Evolutionary conservation across 2,329 filamentous ascomycete species (phyloP), one percentile per base, ranked within the genome.

Genomic region (Penicillium brasilianum): DNA sequence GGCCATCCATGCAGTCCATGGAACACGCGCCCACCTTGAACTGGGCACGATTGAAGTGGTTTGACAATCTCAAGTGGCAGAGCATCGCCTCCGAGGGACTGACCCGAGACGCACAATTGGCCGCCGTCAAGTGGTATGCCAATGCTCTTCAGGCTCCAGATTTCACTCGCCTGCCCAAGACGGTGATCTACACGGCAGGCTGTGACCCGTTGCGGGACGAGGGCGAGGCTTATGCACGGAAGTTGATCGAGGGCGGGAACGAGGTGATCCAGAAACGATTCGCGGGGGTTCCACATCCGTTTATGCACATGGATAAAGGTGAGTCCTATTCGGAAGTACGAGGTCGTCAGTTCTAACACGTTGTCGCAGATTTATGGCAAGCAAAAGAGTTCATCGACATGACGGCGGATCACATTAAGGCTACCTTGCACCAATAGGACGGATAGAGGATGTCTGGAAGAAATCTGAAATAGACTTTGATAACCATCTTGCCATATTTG

Each of bases 201-300:
- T 78, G 77, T 36, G 81, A 83, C 63, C 79, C 80, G 1, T 65
- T 84, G 56, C 73, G 82, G 2, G 82, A 84, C 64, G 82, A 84
- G 65, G 82, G 81, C 2, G 81, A 84, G 69, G 77, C 77, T 0
- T 84, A 84, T 61, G 82, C 73, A 0, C 68, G 69, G 63, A 74
- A 77, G 64, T 65, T 84, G 58, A 69, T 80, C 10, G 75, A 79
- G 61, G 70, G 73, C n/a, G 82, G 82, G 1, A 79, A 78, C 60
- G 76, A 81, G 65, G 81, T 83, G 25, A 78, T 77, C 1, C 62
- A 80, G 60, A 80, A 78, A 67, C 70, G 81, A n/a, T 84, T 82
- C 62, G 64, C 71, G 1, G 81, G 81, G 0, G 78, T 82, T 34
- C 82, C 82, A 10, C 82, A 84, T 62, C 79, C 79, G 0, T 84